phyloP scores from a whole-genome alignment of 2,329 filamentous ascomycete species.

The Cercospora citrullina region DNA sequence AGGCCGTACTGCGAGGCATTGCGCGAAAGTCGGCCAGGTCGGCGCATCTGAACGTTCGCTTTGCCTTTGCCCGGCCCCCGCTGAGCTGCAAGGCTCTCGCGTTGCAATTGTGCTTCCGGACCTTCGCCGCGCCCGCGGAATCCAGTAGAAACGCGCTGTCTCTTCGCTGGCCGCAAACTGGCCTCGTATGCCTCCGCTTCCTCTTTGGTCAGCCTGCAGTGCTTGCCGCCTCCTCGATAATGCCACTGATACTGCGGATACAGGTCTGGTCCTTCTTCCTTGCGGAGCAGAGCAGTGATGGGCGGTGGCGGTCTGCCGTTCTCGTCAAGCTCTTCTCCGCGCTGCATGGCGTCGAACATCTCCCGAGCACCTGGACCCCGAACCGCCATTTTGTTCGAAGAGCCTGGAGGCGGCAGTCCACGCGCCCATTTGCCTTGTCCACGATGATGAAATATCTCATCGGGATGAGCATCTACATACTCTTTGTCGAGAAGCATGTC shows the following conservation, averaged over 20 bases:
- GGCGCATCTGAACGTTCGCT: constrained; percentile 3
- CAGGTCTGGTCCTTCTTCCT: constrained; percentile 36
- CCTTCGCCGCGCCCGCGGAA: constrained; percentile 19
- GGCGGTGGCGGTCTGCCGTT: constrained; percentile 24
- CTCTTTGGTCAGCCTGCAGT: constrained; percentile 34
- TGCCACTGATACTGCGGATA: constrained; percentile 35
- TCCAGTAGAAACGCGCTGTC: constrained; percentile 15
- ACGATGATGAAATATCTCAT: constrained; percentile 32
- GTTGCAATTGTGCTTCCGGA: constrained; percentile 29
- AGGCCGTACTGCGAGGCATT: constrained; percentile 4
- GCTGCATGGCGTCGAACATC: constrained; percentile 18
- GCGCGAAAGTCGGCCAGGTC: constrained; percentile 16
- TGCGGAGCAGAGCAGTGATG: constrained; percentile 31
- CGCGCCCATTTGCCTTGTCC: constrained; percentile 32
- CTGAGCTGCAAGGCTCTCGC: constrained; percentile 26
- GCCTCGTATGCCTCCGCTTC: constrained; percentile 22
- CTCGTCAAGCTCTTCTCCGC: constrained; percentile 23
- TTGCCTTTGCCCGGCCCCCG: constrained; percentile 13
- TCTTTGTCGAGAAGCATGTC: constrained; percentile 27
- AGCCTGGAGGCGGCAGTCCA: constrained; percentile 32
- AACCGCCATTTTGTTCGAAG: constrained; percentile 33
- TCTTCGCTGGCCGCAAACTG: constrained; percentile 13
- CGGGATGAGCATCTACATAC: constrained; percentile 31
- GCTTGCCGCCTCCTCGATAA: constrained; percentile 40
- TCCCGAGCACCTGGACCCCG: constrained; percentile 31